Evolutionary conservation across 805 yeast genomes (phyloP).

Genomic region (Hermanozyma aechmeae): DNA sequence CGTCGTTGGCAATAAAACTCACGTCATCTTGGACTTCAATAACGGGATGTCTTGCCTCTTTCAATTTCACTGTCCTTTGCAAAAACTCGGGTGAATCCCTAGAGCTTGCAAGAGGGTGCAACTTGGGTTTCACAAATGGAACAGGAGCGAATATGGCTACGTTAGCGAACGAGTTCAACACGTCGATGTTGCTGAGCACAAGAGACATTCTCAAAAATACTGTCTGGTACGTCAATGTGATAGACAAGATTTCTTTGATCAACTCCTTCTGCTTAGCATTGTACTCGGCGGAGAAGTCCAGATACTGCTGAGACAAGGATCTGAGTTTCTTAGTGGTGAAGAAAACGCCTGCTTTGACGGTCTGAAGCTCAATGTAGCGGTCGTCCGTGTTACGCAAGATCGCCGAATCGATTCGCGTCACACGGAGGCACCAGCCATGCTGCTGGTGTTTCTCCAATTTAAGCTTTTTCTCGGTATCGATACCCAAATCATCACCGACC

Average conservation of each 20-base stretch:
- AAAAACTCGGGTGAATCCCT: constrained; percentile 14
- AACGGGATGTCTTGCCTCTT: constrained; percentile 90
- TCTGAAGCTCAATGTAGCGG: constrained; percentile 70
- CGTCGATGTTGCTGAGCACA: constrained; percentile 69
- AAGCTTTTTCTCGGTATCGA: constrained; percentile 81
- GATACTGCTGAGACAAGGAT: constrained; percentile 49
- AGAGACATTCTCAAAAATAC: constrained; percentile 62
- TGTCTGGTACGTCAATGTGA: constrained; percentile 74
- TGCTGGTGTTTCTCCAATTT: constrained; percentile 80
- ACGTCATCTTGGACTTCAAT: constrained; percentile 87
- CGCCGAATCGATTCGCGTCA: constrained; percentile 83
- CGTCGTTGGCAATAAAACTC: constrained; percentile 86
- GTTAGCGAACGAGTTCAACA: constrained; percentile 77
- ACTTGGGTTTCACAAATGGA: constrained; percentile 67
- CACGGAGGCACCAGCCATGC: constrained; percentile 92
- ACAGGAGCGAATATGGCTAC: constrained; percentile 69
- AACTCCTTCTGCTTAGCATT: constrained; percentile 66
- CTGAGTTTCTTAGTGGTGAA: constrained; percentile 69
- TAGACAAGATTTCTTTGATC: constrained; percentile 73
- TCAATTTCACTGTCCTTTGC: constrained; percentile 42
- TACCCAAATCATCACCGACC: constrained; percentile 64
- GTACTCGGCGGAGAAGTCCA: constrained; percentile 55
- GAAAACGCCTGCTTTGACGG: constrained; percentile 91
- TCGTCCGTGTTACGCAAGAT: constrained; percentile 53
- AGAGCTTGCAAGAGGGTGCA: constrained; percentile 42